phyloP scores from a whole-genome alignment of 2,329 filamentous ascomycete genomes.

The Lachnellula cervina region DNA sequence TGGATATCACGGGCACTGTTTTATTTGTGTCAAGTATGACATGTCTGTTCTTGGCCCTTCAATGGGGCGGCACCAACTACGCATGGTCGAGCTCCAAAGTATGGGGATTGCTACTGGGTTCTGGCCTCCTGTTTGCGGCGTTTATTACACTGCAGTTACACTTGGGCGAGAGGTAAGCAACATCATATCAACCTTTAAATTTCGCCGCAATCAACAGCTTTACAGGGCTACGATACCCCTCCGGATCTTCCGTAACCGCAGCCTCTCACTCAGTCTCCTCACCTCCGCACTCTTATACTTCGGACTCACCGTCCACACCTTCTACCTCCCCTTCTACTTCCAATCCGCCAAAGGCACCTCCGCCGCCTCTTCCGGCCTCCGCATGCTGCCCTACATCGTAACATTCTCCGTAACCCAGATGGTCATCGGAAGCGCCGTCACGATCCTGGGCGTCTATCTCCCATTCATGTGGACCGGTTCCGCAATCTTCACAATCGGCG shows the following conservation, averaged over 20 bases:
- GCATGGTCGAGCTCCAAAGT: slow-evolving; percentile 38
- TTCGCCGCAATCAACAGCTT: not conserved
- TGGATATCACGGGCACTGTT: slow-evolving; percentile 40
- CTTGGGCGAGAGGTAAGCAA: slow-evolving; percentile 36
- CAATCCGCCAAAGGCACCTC: slow-evolving; percentile 25
- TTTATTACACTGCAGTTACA: slow-evolving; percentile 35
- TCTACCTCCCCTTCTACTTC: slow-evolving; percentile 30
- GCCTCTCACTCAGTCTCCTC: slow-evolving; percentile 15
- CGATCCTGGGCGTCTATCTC: slow-evolving; percentile 27
- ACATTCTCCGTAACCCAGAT: slow-evolving; percentile 2
- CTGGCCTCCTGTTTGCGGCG: slow-evolving; percentile 20
- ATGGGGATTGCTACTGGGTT: slow-evolving; percentile 38
- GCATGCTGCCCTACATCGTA: slow-evolving; percentile 19
- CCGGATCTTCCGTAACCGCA: slow-evolving; percentile 32
- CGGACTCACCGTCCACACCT: slow-evolving; percentile 6
- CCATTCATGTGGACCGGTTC: slow-evolving; percentile 30
- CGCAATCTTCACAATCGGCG: slow-evolving; percentile 32
- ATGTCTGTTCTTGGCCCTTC: slow-evolving; percentile 39
- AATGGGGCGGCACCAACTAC: slow-evolving; percentile 40
- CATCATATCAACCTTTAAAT: slow-evolving; percentile 20
- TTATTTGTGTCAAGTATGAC: slow-evolving; percentile 40
- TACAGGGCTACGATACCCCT: slow-evolving; percentile 34
- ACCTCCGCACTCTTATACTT: slow-evolving; percentile 1
- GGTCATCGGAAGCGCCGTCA: slow-evolving; percentile 13
- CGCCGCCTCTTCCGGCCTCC: slow-evolving; percentile 20